A percentile compares a stretch with the other conserved stretches of the same genome.
Conservation (phyloP, 257 asterid species). For the Penstemon eatonii region DNA sequence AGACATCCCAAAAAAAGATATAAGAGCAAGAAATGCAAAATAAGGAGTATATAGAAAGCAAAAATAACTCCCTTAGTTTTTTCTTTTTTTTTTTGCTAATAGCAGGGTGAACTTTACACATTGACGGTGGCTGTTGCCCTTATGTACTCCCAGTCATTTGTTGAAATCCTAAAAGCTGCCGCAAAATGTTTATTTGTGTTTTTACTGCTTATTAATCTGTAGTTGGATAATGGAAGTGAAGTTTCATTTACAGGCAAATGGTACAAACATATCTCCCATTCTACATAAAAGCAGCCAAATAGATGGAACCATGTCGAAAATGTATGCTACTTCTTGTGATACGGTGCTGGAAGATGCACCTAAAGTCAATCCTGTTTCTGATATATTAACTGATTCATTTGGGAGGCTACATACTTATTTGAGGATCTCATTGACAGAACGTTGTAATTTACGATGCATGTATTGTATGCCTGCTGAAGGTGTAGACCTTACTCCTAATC, state of each 20-base stretch:
- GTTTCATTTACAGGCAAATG: conserved; percentile 44
- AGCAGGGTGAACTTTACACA: not conserved
- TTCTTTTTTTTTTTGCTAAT: too few relatives aligned
- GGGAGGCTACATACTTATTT: conserved; percentile 90
- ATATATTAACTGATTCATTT: conserved; percentile 80
- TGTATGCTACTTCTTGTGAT: conserved; percentile 57
- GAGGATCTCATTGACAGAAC: conserved; percentile 89
- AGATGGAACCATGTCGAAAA: conserved; percentile 36
- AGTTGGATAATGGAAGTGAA: conserved; percentile 17
- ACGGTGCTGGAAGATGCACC: conserved; percentile 37
- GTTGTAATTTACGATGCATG: conserved; percentile 92
- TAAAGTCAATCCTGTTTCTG: conserved; percentile 47
- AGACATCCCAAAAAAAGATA: too few relatives aligned
- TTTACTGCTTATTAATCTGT: not conserved
- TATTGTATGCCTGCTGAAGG: conserved; percentile 99
- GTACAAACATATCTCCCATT: conserved; percentile 31
- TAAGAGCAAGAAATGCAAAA: too few relatives aligned
- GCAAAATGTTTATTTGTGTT: conserved; percentile 3
- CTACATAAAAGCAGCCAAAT: conserved; percentile 29
- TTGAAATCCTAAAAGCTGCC: not conserved
- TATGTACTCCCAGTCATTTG: conserved; percentile 10
- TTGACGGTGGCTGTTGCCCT: conserved; percentile 4
- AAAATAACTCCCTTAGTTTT: not conserved
- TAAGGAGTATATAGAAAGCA: not conserved
- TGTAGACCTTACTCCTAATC: conserved; percentile 70